Percentiles rank a stretch among this genome's conserved stretches.
phyloP scores from a whole-genome alignment of 768 basidiomycete genomes.

The Brasilioporus rufonigricans region DNA sequence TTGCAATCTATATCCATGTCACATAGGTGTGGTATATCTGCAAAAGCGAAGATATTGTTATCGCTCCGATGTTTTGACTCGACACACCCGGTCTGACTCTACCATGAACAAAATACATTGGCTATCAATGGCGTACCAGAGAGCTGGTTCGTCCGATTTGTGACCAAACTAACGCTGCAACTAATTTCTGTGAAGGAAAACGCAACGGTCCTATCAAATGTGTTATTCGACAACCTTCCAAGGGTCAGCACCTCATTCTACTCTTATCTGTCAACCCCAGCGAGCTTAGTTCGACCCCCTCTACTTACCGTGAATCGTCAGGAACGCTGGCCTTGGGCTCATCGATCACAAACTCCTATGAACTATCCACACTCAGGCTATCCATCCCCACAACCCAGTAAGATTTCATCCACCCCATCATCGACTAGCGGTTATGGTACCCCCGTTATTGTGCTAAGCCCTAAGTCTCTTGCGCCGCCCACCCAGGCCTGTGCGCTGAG shows the following conservation, averaged over 20 bases:
- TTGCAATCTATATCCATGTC: neutral
- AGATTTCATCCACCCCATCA: neutral
- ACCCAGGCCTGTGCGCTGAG: too few relatives aligned
- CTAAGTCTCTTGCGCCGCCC: too few relatives aligned
- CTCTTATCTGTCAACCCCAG: too few relatives aligned
- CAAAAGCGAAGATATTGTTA: slow-evolving; percentile 7
- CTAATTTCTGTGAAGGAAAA: neutral
- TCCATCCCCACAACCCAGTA: neutral
- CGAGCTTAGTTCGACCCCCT: too few relatives aligned
- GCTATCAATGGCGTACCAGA: neutral
- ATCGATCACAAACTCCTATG: neutral
- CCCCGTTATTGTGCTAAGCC: too few relatives aligned
- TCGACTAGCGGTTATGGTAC: too few relatives aligned
- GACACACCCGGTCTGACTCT: neutral
- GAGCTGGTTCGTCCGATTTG: neutral
- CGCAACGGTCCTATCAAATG: neutral
- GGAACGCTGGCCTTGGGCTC: neutral
- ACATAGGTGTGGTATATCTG: slow-evolving; percentile 3
- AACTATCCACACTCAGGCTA: neutral
- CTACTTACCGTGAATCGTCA: too few relatives aligned
- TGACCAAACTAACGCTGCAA: neutral
- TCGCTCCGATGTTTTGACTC: neutral
- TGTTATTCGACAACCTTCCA: neutral
- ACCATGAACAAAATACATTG: too few relatives aligned
- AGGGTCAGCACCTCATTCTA: too few relatives aligned